Percentiles rank a stretch among this genome's conserved stretches.
These are phyloP conservation scores for Clonostachys rosea DNA, from an alignment of 2,329 filamentous ascomycete genomes.

Conservation along the genomic window DNA sequence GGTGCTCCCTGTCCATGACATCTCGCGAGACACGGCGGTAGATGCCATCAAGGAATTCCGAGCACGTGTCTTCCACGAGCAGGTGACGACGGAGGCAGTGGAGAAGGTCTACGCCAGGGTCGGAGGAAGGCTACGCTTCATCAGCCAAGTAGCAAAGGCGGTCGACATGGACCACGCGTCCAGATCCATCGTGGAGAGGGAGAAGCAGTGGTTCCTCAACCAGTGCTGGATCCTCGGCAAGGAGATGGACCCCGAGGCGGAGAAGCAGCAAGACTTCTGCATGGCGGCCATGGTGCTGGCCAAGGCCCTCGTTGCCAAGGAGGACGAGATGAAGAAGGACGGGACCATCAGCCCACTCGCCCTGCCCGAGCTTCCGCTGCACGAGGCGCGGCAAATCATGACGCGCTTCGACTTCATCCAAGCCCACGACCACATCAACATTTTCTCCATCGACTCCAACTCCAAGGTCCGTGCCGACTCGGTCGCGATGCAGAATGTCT, in stretches of 20 bases:
- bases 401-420: constrained; percentile 53
- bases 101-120: constrained; percentile 49
- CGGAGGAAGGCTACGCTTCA: constrained; percentile 47
- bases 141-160: constrained; percentile 47
- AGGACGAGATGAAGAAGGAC: constrained; percentile 21
- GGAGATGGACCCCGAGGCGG: constrained; percentile 64
- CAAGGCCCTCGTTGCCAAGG: constrained; percentile 47
- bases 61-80: constrained; percentile 37
- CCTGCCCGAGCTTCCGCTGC: constrained; percentile 43
- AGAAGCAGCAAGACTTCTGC: constrained; percentile 57
- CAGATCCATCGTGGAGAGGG: constrained; percentile 50
- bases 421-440: constrained; percentile 50
- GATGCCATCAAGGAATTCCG: constrained; percentile 43
- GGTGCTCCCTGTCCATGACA: constrained; percentile 46
- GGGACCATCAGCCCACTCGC: constrained; percentile 25
- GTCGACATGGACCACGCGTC: constrained; percentile 45
- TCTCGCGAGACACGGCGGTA: constrained; percentile 41
- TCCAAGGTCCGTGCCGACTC: constrained; percentile 52
- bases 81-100: constrained; percentile 27
- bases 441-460: constrained; percentile 51
- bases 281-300: constrained; percentile 54
- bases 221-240: constrained; percentile 62
- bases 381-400: constrained; percentile 47
- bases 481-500: constrained; percentile 54
- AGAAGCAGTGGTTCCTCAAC: constrained; percentile 65